Evolutionary conservation across 306 rosid species (phyloP).

Genomic region (Sindora glabra): DNA sequence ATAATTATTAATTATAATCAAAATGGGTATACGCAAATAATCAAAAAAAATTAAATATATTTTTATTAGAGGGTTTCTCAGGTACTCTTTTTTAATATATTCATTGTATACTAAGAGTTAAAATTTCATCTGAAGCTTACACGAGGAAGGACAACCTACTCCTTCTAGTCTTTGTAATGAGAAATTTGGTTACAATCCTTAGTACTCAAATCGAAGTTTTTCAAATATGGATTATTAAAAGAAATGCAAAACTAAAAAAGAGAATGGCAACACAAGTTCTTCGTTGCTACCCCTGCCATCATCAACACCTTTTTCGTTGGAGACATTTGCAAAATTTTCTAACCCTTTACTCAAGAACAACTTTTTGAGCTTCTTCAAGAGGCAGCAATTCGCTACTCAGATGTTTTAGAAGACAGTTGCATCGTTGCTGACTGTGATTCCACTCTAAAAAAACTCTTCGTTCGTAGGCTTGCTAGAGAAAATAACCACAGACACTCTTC

Average conservation of each 20-base stretch:
- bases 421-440: conserved; percentile 60
- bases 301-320: conserved; percentile 30
- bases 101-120: no score
- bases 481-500: conserved; percentile 74
- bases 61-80: no score
- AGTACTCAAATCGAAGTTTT: no score
- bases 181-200: no score
- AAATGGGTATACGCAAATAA: no score
- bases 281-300: not conserved
- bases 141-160: no score
- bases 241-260: conserved; percentile 78
- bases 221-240: conserved; percentile 62
- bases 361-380: conserved; percentile 59
- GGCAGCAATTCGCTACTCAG: conserved; percentile 56
- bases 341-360: conserved; percentile 64
- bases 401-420: conserved; percentile 63
- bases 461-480: conserved; percentile 86
- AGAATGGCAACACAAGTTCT: conserved; percentile 47
- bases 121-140: no score
- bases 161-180: no score
- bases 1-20: no score
- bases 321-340: conserved; percentile 65
- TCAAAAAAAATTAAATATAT: no score
- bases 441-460: conserved; percentile 72
- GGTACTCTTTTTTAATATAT: no score